Base-by-base conservation (phyloP, 108 stramenopile genomes). In the Parietichytrium sp. region DNA sequence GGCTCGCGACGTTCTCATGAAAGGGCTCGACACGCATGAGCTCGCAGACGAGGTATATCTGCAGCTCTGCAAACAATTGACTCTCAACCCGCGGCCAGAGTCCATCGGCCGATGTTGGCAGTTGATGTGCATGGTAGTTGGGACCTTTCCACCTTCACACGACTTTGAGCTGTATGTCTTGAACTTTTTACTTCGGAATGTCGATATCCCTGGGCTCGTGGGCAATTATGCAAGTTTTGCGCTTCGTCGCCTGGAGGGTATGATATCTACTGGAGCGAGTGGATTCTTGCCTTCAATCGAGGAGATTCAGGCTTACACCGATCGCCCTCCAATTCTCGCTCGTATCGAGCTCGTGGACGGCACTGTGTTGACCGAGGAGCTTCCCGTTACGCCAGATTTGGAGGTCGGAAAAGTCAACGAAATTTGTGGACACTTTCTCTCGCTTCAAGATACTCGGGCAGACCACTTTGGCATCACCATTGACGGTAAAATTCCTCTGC, bases 301-400 rank as follows among this genome's bases (percentile, higher is more conserved):
- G 47, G 90, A 91, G 83, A 91, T 91, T 53, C 85, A 83, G 55
- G 90, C 90, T 16, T 91, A 91, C 85, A 91, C 88, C 83, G 89
- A 91, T 77, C 83, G 90, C 47, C 90, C 90, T 16, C 90, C 90
- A 18, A 83, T 91, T 29, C 52, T 91, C 29, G 89, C 90, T 3
- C 89, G 88, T 29, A 89, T 91, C 47, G 87, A 89, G 72, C 84
- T 91, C 23, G 88, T 89, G 29, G 89, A 91, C 85, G 88, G 88
- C 29, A 51, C 81, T 0, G 84, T 89, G n/a, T 82, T 91, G 27
- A 91, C 89, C 4, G 90, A 91, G 81, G 89, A 91, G 29, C 87
- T 91, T 25, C 90, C 90, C 23, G 84, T 91, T 1, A 89, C 90
- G 1, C 90, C 90, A 8, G 90, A 91, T 78, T 86, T 91, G 29